Conservation (phyloP, 108 stramenopile species). For the Cyclotella atomus region DNA sequence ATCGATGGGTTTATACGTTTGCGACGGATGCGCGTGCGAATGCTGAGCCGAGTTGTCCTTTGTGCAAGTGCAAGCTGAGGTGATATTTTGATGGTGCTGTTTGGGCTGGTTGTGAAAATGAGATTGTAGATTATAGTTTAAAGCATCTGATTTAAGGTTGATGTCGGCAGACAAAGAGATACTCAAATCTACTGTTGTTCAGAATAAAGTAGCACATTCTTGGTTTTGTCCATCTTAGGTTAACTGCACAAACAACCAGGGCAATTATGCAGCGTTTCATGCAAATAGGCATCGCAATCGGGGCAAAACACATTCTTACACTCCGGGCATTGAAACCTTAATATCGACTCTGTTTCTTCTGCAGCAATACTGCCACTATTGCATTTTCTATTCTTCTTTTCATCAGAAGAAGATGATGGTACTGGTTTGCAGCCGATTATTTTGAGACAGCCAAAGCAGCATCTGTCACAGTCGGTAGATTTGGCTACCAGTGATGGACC, state of each 20-base stretch:
- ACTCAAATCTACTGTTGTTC: too few species aligned
- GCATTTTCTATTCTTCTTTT: conserved; percentile 25
- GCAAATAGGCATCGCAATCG: conserved; percentile 88
- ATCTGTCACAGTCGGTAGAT: conserved; percentile 52
- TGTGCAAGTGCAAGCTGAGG: conserved; percentile 24
- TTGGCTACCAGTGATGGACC: conserved; percentile 40
- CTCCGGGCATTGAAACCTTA: conserved; percentile 85
- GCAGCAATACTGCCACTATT: conserved; percentile 1
- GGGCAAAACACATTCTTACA: conserved; percentile 87
- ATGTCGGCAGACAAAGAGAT: too few species aligned
- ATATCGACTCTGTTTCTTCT: conserved; percentile 27
- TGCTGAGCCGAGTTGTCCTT: conserved; percentile 36
- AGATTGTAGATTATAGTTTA: too few species aligned
- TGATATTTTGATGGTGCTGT: neutral
- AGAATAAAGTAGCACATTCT: too few species aligned
- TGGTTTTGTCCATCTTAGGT: neutral
- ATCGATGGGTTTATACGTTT: conserved; percentile 51
- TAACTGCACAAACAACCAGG: conserved; percentile 76
- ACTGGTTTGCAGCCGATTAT: conserved; percentile 48
- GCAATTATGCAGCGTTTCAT: conserved; percentile 93
- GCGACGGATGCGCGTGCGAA: conserved; percentile 37
- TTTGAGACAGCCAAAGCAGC: conserved; percentile 79
- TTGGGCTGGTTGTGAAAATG: too few species aligned
- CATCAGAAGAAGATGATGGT: neutral
- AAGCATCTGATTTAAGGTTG: too few species aligned